Evolutionary conservation across 805 yeast species (phyloP).

Genomic region (Candida mattraensis): DNA sequence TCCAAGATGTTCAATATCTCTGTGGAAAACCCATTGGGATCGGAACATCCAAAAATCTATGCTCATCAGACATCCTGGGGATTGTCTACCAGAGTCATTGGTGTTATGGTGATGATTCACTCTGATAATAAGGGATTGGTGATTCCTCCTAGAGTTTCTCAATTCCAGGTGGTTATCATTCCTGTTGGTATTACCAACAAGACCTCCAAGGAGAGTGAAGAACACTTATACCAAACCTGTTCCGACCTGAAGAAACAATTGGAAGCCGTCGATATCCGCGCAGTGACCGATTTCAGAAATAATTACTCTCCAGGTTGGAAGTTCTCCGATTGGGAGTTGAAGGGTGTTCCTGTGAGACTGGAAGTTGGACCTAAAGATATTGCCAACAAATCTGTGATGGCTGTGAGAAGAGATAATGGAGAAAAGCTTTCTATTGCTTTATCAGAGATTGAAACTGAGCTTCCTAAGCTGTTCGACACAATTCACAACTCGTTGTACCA

Average conservation of each 20-base stretch:
- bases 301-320: constrained; percentile 99
- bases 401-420: constrained; percentile 91
- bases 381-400: constrained; percentile 73
- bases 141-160: constrained; percentile 96
- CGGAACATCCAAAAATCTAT: constrained; percentile 77
- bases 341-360: constrained; percentile 90
- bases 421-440: constrained; percentile 69
- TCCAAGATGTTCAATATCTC: constrained; percentile 96
- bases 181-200: constrained; percentile 95
- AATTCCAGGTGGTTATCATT: constrained; percentile 84
- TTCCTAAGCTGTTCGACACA: constrained; percentile 77
- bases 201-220: constrained; percentile 74
- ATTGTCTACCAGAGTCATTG: constrained; percentile 94
- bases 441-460: constrained; percentile 58
- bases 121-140: constrained; percentile 98
- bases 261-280: constrained; percentile 64
- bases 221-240: constrained; percentile 68
- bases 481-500: constrained; percentile 74
- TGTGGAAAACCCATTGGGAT: constrained; percentile 93
- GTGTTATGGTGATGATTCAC: constrained; percentile 99
- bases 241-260: constrained; percentile 65
- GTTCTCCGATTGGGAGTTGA: constrained; percentile 94
- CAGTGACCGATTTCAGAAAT: constrained; percentile 83
- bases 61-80: constrained; percentile 99
- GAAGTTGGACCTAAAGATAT: constrained; percentile 97